Base-by-base conservation (phyloP, 1,139 yeast genomes). In the Hemisphaericaspora xylofermentans region DNA sequence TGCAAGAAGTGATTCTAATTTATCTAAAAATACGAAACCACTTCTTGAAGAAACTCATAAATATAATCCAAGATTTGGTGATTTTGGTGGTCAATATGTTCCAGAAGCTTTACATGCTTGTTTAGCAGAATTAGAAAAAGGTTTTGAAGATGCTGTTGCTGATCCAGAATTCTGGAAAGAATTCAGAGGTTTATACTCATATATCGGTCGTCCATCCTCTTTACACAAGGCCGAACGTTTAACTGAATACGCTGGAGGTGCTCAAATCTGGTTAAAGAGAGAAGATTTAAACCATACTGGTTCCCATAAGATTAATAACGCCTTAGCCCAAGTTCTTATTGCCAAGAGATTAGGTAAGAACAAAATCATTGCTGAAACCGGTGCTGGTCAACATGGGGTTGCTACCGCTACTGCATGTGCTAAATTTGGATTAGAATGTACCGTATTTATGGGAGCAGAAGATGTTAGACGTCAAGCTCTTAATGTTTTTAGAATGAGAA, bases 371-470 rank as follows among this genome's bases (percentile, higher is more conserved):
- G 99, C 99, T 35, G 99, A 93, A 71, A 93, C 99, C 35, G 99
- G 99, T 65, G 99, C 99, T 41, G 99, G 99, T 49, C 99, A 93
- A 72, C 99, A 93, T 62, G 99, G 99, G 71, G 99, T 93, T 34
- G 99, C 99, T 35, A 93, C 98, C 44, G 99, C 99, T 24, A 93
- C 98, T 43, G 98, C 96, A 0, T 91, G 96, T 69, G 99, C 99
- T 51, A 94, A 93, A 64, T 93, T 93, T 55, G 98, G 98, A 40
- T 64, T 93, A 66, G 81, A 86, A 60, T 93, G 98, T 72, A 88
- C 88, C n/a, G 95, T 93, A 29, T 93, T 81, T 60, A 93, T 93
- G 99, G 99, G 99, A 48, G 98, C 98, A 38, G 98, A 93, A 68
- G 99, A 93, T 70, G 96, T 88, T 38, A 86, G 97, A 65, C 87